These are phyloP conservation scores for Podaxis rugospora DNA, from an alignment of 768 basidiomycete genomes.

Conservation along the genomic window DNA sequence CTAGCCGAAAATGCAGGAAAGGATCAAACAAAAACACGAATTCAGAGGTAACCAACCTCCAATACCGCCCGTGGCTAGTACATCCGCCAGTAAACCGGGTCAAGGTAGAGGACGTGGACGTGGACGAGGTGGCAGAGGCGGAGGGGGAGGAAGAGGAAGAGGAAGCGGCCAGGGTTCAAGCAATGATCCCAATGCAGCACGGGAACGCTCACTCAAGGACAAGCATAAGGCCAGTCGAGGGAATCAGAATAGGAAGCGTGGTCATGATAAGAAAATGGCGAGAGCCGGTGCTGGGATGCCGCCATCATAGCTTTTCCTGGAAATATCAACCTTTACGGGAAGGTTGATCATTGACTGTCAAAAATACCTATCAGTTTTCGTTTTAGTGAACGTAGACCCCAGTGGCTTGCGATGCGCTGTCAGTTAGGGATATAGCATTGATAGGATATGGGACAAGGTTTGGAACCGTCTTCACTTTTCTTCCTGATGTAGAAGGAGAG, in stretches of 20 bases:
- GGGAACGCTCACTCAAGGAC: slow-evolving; percentile 69
- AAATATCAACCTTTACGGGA: neutral
- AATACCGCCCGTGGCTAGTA: neutral
- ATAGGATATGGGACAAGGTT: no score
- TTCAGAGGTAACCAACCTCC: slow-evolving; percentile 60
- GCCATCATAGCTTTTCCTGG: slow-evolving; percentile 15
- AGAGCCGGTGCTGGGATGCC: slow-evolving; percentile 42
- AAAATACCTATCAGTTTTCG: neutral
- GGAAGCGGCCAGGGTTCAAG: slow-evolving; percentile 34
- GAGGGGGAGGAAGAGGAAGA: slow-evolving; percentile 32
- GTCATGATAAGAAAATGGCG: slow-evolving; percentile 88
- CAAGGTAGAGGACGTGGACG: slow-evolving; percentile 20
- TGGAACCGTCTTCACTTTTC: no score
- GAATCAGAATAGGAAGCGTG: slow-evolving; percentile 76
- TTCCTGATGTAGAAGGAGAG: no score
- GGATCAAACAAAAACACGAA: slow-evolving; percentile 70
- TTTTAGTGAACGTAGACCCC: no score
- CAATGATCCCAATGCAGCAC: slow-evolving; percentile 26
- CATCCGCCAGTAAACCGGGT: slow-evolving; percentile 12
- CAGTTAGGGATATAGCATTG: no score
- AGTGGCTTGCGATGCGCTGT: no score
- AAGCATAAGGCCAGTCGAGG: slow-evolving; percentile 69
- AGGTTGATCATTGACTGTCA: neutral
- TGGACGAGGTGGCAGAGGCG: slow-evolving; percentile 27
- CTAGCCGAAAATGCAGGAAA: slow-evolving; percentile 66